Evolutionary conservation across 2,329 filamentous ascomycete species (phyloP).

Genomic region (Colletotrichum paranaense): DNA sequence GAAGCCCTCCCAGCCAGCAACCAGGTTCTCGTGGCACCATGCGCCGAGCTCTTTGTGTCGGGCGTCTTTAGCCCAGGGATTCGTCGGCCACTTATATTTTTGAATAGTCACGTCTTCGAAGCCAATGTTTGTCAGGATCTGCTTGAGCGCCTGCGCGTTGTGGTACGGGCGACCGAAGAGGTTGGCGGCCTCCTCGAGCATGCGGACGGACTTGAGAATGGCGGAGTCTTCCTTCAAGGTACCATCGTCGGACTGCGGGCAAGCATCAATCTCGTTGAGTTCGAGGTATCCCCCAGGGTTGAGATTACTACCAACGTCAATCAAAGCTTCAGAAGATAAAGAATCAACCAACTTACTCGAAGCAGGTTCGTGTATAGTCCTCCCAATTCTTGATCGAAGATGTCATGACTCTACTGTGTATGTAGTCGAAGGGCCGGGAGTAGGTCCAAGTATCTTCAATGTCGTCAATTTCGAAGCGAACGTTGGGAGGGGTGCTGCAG

Average conservation of each 20-base stretch:
- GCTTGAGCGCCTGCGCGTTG: too few species aligned
- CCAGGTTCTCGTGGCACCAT: constrained; percentile 19
- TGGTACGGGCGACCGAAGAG: constrained; percentile 40
- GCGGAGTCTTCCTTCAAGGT: too few species aligned
- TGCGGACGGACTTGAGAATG: background rate
- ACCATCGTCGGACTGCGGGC: constrained; percentile 47
- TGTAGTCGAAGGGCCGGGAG: constrained; percentile 42
- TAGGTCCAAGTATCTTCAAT: constrained; percentile 52
- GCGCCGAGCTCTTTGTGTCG: too few species aligned
- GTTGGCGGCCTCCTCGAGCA: background rate
- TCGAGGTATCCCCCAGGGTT: constrained; percentile 56
- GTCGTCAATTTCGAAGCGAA: constrained; percentile 56
- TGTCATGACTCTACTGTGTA: constrained; percentile 38
- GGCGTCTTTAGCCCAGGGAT: too few species aligned
- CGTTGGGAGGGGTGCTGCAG: constrained; percentile 52
- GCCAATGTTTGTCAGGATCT: too few species aligned
- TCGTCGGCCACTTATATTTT: constrained; percentile 55
- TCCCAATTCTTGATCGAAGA: constrained; percentile 14
- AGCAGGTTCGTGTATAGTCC: background rate
- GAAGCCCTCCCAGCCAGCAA: constrained; percentile 39
- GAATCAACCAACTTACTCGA: background rate
- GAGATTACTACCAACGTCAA: too few species aligned
- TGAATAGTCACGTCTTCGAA: constrained; percentile 12
- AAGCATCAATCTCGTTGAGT: constrained; percentile 52
- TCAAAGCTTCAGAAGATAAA: too few species aligned